These are phyloP conservation scores for Trichoderma gamsii DNA, from an alignment of 495 filamentous ascomycete species.

Conservation along the genomic window DNA sequence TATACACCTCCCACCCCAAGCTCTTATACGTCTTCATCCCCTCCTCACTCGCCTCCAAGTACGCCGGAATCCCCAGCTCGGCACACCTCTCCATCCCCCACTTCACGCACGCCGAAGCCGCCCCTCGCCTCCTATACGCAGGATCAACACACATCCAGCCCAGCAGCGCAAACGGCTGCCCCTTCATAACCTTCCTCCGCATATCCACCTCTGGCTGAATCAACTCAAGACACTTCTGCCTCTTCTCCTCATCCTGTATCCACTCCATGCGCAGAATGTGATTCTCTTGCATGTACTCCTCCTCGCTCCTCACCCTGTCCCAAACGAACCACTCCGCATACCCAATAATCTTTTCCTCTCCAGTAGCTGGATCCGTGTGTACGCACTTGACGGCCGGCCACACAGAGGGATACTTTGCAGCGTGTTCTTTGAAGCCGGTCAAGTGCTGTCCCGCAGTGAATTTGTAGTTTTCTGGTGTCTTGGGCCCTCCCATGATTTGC, in stretches of 20 bases:
- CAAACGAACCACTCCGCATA: constrained; percentile 7
- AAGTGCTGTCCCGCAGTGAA: neutral
- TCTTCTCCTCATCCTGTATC: neutral
- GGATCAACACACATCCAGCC: constrained; percentile 1
- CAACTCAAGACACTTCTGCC: neutral
- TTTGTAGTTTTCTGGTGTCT: neutral
- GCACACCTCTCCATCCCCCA: constrained; percentile 4
- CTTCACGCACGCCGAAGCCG: neutral
- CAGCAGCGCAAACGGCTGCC: neutral
- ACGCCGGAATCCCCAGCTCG: constrained; percentile 1
- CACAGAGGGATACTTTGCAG: neutral
- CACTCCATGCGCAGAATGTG: neutral
- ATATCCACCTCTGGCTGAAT: neutral
- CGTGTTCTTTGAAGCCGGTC: neutral
- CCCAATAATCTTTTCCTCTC: constrained; percentile 1
- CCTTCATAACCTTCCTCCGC: neutral
- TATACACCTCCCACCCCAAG: neutral
- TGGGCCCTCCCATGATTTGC: neutral
- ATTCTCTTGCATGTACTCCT: neutral
- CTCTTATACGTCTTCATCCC: constrained; percentile 11
- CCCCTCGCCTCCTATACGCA: neutral
- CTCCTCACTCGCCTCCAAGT: constrained; percentile 8
- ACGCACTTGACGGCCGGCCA: neutral
- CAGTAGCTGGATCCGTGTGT: neutral
- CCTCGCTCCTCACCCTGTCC: neutral